Evolutionary conservation across 2,329 filamentous ascomycete genomes (phyloP).

Genomic region (Annulohypoxylon truncatum): DNA sequence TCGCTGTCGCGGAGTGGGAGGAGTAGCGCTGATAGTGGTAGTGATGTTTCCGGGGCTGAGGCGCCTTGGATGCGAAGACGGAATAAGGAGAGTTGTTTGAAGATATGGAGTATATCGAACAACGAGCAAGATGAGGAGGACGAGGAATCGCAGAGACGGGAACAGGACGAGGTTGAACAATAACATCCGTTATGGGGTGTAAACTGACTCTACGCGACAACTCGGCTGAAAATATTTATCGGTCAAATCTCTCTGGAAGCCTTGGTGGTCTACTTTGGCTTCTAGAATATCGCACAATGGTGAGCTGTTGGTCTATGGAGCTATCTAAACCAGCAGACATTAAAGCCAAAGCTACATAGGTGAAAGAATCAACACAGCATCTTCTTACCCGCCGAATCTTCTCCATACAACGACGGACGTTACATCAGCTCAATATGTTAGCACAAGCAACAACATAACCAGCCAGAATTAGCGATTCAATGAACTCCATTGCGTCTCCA

Average conservation of each 20-base stretch:
- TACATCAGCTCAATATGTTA: background rate
- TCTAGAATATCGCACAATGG: background rate
- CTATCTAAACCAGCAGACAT: conserved; percentile 1
- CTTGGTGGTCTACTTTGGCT: background rate
- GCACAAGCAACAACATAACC: background rate
- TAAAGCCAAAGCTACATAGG: conserved; percentile 4
- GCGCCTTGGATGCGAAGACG: conserved; percentile 45
- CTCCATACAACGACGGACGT: background rate
- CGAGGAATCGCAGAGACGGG: background rate
- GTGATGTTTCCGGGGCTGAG: conserved; percentile 4
- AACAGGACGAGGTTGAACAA: background rate
- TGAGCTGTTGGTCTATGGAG: background rate
- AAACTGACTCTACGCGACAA: background rate
- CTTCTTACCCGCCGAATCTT: background rate
- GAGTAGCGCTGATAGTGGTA: conserved; percentile 18
- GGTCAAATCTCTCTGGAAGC: background rate
- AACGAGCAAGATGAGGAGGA: conserved; percentile 12
- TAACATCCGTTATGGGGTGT: conserved; percentile 30
- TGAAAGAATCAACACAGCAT: conserved; percentile 4
- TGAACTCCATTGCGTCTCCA: conserved; percentile 64
- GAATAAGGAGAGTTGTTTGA: conserved; percentile 58
- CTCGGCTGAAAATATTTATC: background rate
- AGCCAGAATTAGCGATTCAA: background rate
- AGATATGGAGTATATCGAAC: conserved; percentile 57
- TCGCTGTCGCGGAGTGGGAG: conserved; percentile 8